These are phyloP conservation scores for Sporothrix pallida DNA, from an alignment of 2,329 filamentous ascomycete species.

Conservation along the genomic window DNA sequence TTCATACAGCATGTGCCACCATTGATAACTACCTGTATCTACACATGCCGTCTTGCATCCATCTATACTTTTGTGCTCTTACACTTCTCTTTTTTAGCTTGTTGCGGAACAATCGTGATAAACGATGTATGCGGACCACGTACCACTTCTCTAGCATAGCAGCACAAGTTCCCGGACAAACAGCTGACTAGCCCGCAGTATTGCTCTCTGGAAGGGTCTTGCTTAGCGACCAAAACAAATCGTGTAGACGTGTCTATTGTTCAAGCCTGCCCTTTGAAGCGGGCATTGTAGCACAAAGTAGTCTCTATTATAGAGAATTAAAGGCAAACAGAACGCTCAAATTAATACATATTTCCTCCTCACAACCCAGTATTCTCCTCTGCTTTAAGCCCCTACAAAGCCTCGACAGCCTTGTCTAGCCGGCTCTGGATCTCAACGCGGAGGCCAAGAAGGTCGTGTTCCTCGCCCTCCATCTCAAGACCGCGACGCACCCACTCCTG, in stretches of 20 bases:
- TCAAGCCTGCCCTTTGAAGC: neutral
- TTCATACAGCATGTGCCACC: neutral
- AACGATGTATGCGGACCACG: too few species aligned
- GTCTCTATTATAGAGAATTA: neutral
- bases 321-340: neutral
- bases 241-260: neutral
- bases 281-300: neutral
- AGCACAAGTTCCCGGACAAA: too few species aligned
- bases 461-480: constrained; percentile 80
- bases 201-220: too few species aligned
- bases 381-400: neutral
- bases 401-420: constrained; percentile 32
- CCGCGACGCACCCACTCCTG: constrained; percentile 76
- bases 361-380: neutral
- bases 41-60: neutral
- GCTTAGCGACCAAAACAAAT: too few species aligned
- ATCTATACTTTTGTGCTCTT: neutral
- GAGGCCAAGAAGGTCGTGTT: constrained; percentile 67
- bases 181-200: too few species aligned
- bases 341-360: neutral
- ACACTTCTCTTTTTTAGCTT: too few species aligned
- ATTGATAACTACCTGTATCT: neutral
- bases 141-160: too few species aligned
- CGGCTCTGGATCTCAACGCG: constrained; percentile 65
- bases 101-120: too few species aligned